Evolutionary conservation across 768 basidiomycete species (phyloP).

Genomic region (Tricholoma flavovirens): DNA sequence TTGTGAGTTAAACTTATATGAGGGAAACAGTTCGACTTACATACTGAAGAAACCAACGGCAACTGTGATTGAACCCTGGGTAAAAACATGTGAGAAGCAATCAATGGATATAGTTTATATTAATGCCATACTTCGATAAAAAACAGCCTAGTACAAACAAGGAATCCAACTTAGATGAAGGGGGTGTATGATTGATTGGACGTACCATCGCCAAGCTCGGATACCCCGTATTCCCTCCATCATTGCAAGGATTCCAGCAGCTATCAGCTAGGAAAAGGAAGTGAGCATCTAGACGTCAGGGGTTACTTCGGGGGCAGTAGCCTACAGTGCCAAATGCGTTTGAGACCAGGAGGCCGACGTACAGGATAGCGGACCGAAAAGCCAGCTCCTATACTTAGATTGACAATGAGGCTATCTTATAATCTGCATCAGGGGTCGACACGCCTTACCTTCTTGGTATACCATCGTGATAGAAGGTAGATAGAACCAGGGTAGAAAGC

Average conservation of each 20-base stretch:
- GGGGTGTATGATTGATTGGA: background rate
- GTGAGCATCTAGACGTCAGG: background rate
- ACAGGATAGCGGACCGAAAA: conserved; percentile 57
- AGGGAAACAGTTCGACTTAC: conserved; percentile 24
- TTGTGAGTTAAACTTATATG: background rate
- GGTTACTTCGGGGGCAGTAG: background rate
- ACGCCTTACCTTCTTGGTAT: conserved; percentile 44
- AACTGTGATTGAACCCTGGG: conserved; percentile 60
- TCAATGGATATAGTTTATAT: background rate
- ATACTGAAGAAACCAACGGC: conserved; percentile 48
- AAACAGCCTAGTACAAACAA: conserved; percentile 47
- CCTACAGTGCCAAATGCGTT: conserved; percentile 62
- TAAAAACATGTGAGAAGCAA: background rate
- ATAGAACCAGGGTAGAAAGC: conserved; percentile 60
- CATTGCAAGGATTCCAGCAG: conserved; percentile 63
- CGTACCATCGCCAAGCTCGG: conserved; percentile 65
- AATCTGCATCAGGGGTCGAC: background rate
- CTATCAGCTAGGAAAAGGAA: conserved; percentile 43
- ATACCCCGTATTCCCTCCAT: conserved; percentile 69
- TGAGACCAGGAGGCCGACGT: conserved; percentile 53
- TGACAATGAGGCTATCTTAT: background rate
- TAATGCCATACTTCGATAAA: conserved; percentile 49
- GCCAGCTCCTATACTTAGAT: conserved; percentile 48
- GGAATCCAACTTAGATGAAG: background rate
- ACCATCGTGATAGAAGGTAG: conserved; percentile 48